Conservation (phyloP, 2,329 filamentous ascomycete genomes). For the Hawksworthiomyces lignivorus region DNA sequence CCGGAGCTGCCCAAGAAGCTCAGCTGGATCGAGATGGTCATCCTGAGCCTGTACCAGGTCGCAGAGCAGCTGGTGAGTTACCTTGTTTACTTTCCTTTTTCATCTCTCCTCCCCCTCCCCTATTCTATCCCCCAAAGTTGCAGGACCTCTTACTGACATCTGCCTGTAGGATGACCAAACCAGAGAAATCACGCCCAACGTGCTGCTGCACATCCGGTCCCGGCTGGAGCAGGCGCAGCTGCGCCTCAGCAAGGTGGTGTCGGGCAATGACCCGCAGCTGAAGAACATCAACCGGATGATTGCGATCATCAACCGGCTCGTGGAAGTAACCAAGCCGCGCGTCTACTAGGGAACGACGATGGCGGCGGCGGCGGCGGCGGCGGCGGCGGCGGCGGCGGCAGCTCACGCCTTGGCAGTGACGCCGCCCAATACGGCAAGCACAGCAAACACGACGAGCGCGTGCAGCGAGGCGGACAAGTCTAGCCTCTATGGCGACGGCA, state of each 20-base stretch:
- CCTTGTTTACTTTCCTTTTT: not conserved
- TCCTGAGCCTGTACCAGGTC: constrained; percentile 44
- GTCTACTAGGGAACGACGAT: too few relatives aligned
- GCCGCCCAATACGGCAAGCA: too few relatives aligned
- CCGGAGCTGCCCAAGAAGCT: constrained; percentile 48
- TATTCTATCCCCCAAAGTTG: not conserved
- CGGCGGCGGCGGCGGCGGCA: too few relatives aligned
- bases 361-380: too few relatives aligned
- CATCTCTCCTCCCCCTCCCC: not conserved
- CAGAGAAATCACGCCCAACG: constrained; percentile 47
- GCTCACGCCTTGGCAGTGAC: too few relatives aligned
- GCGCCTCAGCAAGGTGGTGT: constrained; percentile 37
- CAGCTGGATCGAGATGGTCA: constrained; percentile 52
- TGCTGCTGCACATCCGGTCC: constrained; percentile 46
- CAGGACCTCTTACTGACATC: not conserved
- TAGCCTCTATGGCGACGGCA: too few relatives aligned
- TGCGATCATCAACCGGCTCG: constrained; percentile 24
- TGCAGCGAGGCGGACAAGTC: too few relatives aligned
- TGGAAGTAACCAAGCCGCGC: constrained; percentile 16
- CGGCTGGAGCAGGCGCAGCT: constrained; percentile 46
- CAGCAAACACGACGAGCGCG: too few relatives aligned
- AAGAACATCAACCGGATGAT: constrained; percentile 41
- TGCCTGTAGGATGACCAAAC: constrained; percentile 43
- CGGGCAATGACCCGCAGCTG: constrained; percentile 40
- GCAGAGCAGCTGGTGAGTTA: constrained; percentile 43